phyloP scores from a whole-genome alignment of 352 stramenopile species.

The Phytophthora vignae region DNA sequence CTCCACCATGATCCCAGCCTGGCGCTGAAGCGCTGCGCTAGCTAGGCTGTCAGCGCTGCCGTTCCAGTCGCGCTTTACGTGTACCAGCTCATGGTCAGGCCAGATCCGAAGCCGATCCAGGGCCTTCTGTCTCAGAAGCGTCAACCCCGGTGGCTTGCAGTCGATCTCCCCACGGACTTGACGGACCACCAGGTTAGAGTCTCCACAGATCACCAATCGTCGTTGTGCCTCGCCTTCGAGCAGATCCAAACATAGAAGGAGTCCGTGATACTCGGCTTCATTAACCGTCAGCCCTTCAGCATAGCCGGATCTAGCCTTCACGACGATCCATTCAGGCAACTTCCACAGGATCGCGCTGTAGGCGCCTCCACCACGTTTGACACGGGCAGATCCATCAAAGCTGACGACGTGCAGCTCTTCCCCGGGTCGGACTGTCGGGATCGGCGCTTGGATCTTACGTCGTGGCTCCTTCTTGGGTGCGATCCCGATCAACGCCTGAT shows the following conservation, averaged over 20 bases:
- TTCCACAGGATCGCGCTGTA: constrained; percentile 11
- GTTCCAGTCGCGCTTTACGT: constrained; percentile 19
- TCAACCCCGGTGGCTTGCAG: constrained; percentile 9
- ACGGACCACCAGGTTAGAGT: constrained; percentile 9
- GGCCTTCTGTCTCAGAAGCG: not conserved
- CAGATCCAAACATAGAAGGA: not conserved
- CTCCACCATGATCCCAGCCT: not conserved
- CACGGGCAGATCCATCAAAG: constrained; percentile 7
- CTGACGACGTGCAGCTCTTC: constrained; percentile 3
- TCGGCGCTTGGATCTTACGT: not conserved
- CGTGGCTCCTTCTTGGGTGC: too few relatives aligned
- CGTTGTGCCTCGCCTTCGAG: not conserved
- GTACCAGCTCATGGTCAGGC: constrained; percentile 5
- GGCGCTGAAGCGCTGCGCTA: not conserved
- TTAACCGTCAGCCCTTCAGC: not conserved
- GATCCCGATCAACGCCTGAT: too few relatives aligned
- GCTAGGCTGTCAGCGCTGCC: constrained; percentile 2
- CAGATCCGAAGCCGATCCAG: not conserved
- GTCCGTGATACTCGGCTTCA: constrained; percentile 3
- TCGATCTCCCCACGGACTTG: constrained; percentile 18
- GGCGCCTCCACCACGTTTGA: not conserved
- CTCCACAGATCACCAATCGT: constrained; percentile 4
- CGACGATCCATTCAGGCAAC: not conserved
- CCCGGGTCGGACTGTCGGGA: not conserved
- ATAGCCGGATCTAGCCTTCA: not conserved